Conservation (phyloP, 257 asterid species). For the Parsonsia alboflavescens region DNA sequence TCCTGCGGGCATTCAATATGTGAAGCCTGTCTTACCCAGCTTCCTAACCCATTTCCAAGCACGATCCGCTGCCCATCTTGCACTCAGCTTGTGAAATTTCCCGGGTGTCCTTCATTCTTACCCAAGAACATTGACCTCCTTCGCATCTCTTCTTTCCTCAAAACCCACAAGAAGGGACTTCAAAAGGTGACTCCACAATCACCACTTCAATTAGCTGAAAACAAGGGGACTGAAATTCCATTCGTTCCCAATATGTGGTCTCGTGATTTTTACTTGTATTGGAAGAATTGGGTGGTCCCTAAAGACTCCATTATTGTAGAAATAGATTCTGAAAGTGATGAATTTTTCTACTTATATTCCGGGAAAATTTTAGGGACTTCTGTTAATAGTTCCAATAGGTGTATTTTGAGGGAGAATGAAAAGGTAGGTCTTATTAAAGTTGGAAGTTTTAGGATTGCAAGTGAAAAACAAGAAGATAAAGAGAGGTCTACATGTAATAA, state of each 20-base stretch:
- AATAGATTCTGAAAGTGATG: slow-evolving; percentile 15
- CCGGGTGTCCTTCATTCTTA: slow-evolving; percentile 47
- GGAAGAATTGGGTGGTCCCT: slow-evolving; percentile 75
- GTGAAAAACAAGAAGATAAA: slow-evolving; percentile 17
- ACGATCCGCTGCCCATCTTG: slow-evolving; percentile 83
- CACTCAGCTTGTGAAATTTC: slow-evolving; percentile 60
- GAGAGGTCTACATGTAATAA: neutral
- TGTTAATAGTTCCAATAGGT: slow-evolving; percentile 11
- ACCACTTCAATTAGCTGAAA: slow-evolving; percentile 18
- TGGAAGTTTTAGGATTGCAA: slow-evolving; percentile 35
- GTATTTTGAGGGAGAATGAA: slow-evolving; percentile 41
- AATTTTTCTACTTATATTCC: slow-evolving; percentile 12
- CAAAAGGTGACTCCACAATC: slow-evolving; percentile 27
- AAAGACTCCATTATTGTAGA: slow-evolving; percentile 39
- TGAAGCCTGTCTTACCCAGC: slow-evolving; percentile 62
- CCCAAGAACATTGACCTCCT: slow-evolving; percentile 95
- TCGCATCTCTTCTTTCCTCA: slow-evolving; percentile 49
- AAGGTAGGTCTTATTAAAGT: slow-evolving; percentile 52
- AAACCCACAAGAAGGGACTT: slow-evolving; percentile 20
- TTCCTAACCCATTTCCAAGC: slow-evolving; percentile 62
- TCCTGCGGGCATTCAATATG: slow-evolving; percentile 91
- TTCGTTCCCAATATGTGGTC: slow-evolving; percentile 46
- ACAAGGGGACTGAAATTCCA: slow-evolving; percentile 15
- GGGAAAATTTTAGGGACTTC: slow-evolving; percentile 31
- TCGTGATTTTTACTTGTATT: slow-evolving; percentile 45